These are phyloP conservation scores for Ustilago cynodontis DNA, from an alignment of 1,284 basidiomycete genomes.

Conservation along the genomic window DNA sequence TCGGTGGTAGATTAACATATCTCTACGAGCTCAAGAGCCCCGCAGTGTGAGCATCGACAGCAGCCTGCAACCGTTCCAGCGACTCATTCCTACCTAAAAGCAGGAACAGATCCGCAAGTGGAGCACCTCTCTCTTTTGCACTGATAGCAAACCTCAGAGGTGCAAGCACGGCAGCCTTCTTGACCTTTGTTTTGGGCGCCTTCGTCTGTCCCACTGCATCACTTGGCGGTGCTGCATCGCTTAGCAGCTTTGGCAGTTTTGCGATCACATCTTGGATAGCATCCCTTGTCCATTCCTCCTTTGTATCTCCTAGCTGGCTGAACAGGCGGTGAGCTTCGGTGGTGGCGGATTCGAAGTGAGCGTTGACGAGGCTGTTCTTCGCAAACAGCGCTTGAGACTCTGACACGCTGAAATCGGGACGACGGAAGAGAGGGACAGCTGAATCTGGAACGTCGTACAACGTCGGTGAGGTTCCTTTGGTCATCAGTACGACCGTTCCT, in stretches of 20 bases:
- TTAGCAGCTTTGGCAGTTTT: slow-evolving; percentile 18
- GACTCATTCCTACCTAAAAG: slow-evolving; percentile 30
- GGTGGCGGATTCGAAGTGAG: slow-evolving; percentile 22
- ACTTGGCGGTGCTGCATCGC: slow-evolving; percentile 4
- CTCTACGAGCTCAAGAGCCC: not conserved
- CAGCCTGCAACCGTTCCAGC: slow-evolving; percentile 14
- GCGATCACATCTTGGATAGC: slow-evolving; percentile 28
- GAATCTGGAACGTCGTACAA: slow-evolving; percentile 33
- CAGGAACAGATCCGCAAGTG: slow-evolving; percentile 39
- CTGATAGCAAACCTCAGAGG: slow-evolving; percentile 47
- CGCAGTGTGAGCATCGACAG: slow-evolving; percentile 10
- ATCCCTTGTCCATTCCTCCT: slow-evolving; percentile 22
- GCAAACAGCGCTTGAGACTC: slow-evolving; percentile 10
- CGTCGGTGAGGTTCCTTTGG: slow-evolving; percentile 32
- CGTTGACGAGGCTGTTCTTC: slow-evolving; percentile 16
- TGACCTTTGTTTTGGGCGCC: slow-evolving; percentile 27
- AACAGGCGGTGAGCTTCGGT: slow-evolving; percentile 8
- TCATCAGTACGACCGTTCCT: slow-evolving; percentile 19
- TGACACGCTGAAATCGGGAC: not conserved
- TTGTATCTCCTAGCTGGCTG: not conserved
- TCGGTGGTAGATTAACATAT: not conserved
- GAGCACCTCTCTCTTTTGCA: slow-evolving; percentile 31
- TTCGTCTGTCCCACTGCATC: not conserved
- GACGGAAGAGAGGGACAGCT: slow-evolving; percentile 26
- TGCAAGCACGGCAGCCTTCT: slow-evolving; percentile 40